Evolutionary conservation across 2,329 filamentous ascomycete species (phyloP).

Genomic region (Cordyceps javanica): DNA sequence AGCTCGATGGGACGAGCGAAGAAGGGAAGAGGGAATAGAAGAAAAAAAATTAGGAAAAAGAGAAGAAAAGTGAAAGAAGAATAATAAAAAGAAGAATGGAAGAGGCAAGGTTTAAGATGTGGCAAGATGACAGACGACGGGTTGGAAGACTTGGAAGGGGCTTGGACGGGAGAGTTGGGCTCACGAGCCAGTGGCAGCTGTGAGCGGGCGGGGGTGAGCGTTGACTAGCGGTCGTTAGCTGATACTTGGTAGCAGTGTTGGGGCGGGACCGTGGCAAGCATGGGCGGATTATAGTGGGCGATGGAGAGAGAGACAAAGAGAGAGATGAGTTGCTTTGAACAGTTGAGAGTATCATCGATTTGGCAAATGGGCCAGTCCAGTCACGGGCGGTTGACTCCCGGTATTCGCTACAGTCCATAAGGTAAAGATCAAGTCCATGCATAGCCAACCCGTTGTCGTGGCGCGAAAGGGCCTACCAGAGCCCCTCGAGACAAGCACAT

Average conservation of each 20-base stretch:
- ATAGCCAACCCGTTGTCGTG: not conserved
- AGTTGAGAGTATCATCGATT: no score
- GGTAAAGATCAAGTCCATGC: not conserved
- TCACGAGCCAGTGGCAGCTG: constrained; percentile 2
- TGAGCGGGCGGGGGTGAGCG: constrained; percentile 1
- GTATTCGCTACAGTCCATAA: no score
- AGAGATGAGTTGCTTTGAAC: no score
- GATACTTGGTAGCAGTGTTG: not conserved
- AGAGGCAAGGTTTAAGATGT: not conserved
- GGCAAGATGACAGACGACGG: not conserved
- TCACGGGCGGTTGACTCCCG: no score
- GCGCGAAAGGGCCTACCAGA: no score
- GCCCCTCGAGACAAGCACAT: constrained; percentile 7
- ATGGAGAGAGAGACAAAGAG: not conserved
- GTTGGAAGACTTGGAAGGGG: not conserved
- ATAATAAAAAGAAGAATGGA: not conserved
- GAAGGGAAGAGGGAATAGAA: not conserved
- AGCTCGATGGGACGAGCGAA: not conserved
- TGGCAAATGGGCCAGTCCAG: no score
- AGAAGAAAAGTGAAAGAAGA: not conserved
- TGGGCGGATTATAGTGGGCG: not conserved
- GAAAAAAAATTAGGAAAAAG: not conserved
- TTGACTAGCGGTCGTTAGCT: no score
- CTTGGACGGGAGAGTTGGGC: not conserved
- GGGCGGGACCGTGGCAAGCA: not conserved